These are phyloP conservation scores for Peronospora farinosa DNA, from an alignment of 352 stramenopile genomes.

Conservation along the genomic window DNA sequence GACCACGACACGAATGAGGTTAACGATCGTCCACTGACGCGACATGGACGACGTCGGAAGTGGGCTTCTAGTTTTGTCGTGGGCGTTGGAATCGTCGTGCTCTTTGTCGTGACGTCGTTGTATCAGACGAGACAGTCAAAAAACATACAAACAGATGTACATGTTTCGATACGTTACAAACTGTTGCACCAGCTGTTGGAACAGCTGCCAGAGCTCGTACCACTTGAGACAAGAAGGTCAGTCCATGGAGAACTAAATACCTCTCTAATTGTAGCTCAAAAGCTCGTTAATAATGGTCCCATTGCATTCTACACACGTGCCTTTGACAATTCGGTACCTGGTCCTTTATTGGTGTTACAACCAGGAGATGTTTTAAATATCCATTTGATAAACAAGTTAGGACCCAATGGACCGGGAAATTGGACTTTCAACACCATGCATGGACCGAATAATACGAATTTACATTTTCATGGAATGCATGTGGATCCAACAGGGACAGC, in stretches of 20 bases:
- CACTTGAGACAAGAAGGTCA: slow-evolving; percentile 34
- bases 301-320: slow-evolving; percentile 68
- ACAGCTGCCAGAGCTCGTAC: slow-evolving; percentile 32
- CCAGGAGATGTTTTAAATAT: slow-evolving; percentile 63
- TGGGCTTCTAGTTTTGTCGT: slow-evolving; percentile 11
- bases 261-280: slow-evolving; percentile 38
- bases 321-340: slow-evolving; percentile 56
- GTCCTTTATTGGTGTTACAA: slow-evolving; percentile 50
- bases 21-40: slow-evolving; percentile 15
- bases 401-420: slow-evolving; percentile 27
- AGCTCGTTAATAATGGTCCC: slow-evolving; percentile 41
- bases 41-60: too few relatives aligned
- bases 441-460: slow-evolving; percentile 68
- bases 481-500: slow-evolving; percentile 69
- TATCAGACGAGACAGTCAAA: slow-evolving; percentile 11
- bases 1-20: slow-evolving; percentile 13
- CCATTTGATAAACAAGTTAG: slow-evolving; percentile 49
- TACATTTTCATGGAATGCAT: slow-evolving; percentile 82
- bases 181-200: slow-evolving; percentile 23
- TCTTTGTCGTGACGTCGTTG: slow-evolving; percentile 19
- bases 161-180: neutral
- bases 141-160: slow-evolving; percentile 6
- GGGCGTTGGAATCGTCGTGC: slow-evolving; percentile 12
- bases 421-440: slow-evolving; percentile 59
- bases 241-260: slow-evolving; percentile 58